A percentile compares a stretch with the other conserved stretches of the same genome.
These are phyloP conservation scores for Vanderwaltozyma verrucispora DNA, from an alignment of 805 yeast species.

Conservation along the genomic window DNA sequence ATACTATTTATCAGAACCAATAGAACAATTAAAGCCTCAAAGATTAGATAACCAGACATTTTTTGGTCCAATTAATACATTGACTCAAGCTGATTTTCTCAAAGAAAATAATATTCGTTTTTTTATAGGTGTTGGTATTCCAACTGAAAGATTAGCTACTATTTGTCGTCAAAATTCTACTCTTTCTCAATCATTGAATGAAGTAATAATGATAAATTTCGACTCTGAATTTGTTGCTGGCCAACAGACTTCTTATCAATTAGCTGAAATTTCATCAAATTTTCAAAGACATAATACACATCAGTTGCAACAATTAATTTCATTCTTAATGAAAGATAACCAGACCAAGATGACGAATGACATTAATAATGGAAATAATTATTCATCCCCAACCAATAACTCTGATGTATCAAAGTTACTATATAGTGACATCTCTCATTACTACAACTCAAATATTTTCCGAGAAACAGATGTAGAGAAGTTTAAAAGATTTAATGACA, in stretches of 20 bases:
- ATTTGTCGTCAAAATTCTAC: constrained; percentile 5
- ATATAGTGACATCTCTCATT: constrained; percentile 6
- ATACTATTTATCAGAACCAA: constrained; percentile 7
- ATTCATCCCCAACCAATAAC: constrained; percentile 3
- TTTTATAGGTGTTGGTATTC: constrained; percentile 28
- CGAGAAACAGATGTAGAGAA: constrained; percentile 11
- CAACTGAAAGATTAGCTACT: constrained; percentile 26
- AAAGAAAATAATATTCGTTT: constrained; percentile 30
- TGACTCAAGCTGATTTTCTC: constrained; percentile 29
- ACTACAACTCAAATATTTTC: constrained; percentile 7
- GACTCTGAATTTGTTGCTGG: constrained; percentile 24
- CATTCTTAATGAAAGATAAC: background rate
- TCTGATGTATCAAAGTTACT: constrained; percentile 1
- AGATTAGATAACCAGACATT: constrained; percentile 32
- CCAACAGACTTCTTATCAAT: constrained; percentile 17
- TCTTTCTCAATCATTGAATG: constrained; percentile 14
- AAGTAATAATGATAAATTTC: constrained; percentile 29
- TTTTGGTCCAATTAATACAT: constrained; percentile 38
- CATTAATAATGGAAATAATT: background rate
- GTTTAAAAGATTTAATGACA: constrained; percentile 22
- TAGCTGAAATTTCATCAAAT: constrained; percentile 1
- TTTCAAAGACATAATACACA: constrained; percentile 17
- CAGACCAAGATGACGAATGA: too few relatives aligned
- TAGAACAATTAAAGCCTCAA: constrained; percentile 28
- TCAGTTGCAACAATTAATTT: constrained; percentile 7